These are phyloP conservation scores for Phaffomyces thermotolerans DNA, from an alignment of 805 yeast genomes.

Conservation along the genomic window DNA sequence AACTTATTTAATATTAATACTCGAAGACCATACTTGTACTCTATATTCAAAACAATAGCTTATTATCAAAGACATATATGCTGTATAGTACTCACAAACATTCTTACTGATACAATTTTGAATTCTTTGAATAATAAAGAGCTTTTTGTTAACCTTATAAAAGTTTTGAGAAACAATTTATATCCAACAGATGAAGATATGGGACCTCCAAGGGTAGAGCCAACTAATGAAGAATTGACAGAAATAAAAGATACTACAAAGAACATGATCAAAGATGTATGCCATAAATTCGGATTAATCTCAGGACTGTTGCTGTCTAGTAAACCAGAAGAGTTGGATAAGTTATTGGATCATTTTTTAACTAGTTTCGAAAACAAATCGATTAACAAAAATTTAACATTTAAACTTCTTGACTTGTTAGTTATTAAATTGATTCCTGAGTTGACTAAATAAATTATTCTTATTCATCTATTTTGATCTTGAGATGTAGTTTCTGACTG, in stretches of 20 bases:
- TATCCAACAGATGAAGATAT: slow-evolving; percentile 44
- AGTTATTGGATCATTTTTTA: slow-evolving; percentile 26
- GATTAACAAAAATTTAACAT: slow-evolving; percentile 37
- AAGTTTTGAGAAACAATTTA: slow-evolving; percentile 29
- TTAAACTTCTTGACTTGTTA: slow-evolving; percentile 35
- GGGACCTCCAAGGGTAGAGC: slow-evolving; percentile 41
- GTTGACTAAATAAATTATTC: slow-evolving; percentile 4
- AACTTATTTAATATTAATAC: slow-evolving; percentile 14
- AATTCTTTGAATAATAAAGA: slow-evolving; percentile 12
- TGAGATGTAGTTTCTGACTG: not conserved
- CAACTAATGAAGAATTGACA: slow-evolving; percentile 33
- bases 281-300: slow-evolving; percentile 13
- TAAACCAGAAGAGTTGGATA: slow-evolving; percentile 18
- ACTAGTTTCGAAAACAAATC: slow-evolving; percentile 29
- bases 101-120: slow-evolving; percentile 15
- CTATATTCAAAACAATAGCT: slow-evolving; percentile 19
- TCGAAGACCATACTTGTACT: slow-evolving; percentile 27
- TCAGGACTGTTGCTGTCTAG: slow-evolving; percentile 17
- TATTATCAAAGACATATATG: slow-evolving; percentile 8
- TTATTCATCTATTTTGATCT: not conserved
- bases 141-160: slow-evolving; percentile 19
- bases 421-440: slow-evolving; percentile 36
- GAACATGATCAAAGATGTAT: slow-evolving; percentile 20
- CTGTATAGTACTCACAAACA: slow-evolving; percentile 17
- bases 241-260: slow-evolving; percentile 23